phyloP scores from a whole-genome alignment of 2,329 filamentous ascomycete species.

The Diaporthe velutina region DNA sequence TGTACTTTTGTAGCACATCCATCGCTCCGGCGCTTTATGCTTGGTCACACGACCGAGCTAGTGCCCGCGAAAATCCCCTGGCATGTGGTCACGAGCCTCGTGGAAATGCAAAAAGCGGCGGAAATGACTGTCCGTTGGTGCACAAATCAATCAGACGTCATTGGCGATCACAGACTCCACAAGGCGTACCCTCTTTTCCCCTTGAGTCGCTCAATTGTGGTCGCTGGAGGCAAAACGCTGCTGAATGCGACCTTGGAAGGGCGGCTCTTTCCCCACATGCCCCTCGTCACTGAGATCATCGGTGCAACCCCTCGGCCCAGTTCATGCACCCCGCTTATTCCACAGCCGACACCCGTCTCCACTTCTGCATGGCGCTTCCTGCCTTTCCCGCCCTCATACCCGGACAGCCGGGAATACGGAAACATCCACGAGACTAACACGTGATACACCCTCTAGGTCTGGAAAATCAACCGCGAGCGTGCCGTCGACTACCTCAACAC shows the following conservation, averaged over 20 bases:
- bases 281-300: conserved; percentile 39
- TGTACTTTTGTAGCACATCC: neutral
- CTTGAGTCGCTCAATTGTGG: conserved; percentile 19
- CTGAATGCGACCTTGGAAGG: conserved; percentile 5
- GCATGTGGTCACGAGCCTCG: conserved; percentile 40
- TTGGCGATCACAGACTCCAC: conserved; percentile 20
- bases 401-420: conserved; percentile 5
- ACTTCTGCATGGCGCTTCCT: conserved; percentile 36
- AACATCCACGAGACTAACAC: conserved; percentile 44
- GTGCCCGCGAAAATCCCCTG: conserved; percentile 9
- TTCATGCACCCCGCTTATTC: conserved; percentile 37
- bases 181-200: neutral
- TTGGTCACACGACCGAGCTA: conserved; percentile 24
- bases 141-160: conserved; percentile 39
- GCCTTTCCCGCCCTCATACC: conserved; percentile 18
- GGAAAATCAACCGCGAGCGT: conserved; percentile 99
- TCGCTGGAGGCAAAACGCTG: conserved; percentile 3
- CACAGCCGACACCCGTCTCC: conserved; percentile 31
- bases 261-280: conserved; percentile 20
- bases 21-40: neutral
- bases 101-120: neutral
- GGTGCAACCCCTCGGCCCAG: conserved; percentile 33
- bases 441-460: conserved; percentile 75
- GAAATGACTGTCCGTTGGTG: conserved; percentile 29
- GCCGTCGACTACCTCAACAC: conserved; percentile 99